Percentiles rank a stretch among this genome's conserved stretches.
Evolutionary conservation across 179 eudicot species (phyloP).

Genomic region (Camellia oleifera): DNA sequence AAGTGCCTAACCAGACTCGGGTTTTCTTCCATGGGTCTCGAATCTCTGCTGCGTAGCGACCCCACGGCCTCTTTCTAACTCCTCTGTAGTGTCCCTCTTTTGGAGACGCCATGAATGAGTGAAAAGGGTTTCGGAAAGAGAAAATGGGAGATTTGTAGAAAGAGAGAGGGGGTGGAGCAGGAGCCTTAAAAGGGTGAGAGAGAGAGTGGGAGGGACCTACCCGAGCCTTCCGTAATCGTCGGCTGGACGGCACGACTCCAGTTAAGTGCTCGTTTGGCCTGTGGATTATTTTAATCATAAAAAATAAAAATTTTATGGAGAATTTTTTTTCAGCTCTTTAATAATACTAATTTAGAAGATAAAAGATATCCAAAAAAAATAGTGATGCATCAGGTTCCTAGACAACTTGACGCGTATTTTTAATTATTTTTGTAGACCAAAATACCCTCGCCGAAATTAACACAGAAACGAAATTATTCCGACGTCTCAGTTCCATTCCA

Average conservation of each 20-base stretch:
- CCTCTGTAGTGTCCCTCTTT: constrained; percentile 59
- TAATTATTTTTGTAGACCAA: too few relatives aligned
- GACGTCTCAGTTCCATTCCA: too few relatives aligned
- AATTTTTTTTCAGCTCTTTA: too few relatives aligned
- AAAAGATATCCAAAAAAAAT: too few relatives aligned
- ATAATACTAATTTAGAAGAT: too few relatives aligned
- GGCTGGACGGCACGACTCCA: constrained; percentile 29
- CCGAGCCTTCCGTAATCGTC: constrained; percentile 23
- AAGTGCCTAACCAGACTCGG: constrained; percentile 58
- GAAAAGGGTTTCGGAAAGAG: background rate
- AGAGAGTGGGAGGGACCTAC: background rate
- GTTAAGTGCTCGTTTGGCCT: too few relatives aligned
- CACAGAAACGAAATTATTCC: too few relatives aligned
- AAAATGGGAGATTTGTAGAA: background rate
- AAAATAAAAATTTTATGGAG: too few relatives aligned
- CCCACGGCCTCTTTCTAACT: constrained; percentile 64
- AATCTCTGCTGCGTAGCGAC: constrained; percentile 60
- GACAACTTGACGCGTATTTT: too few relatives aligned
- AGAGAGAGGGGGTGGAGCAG: background rate
- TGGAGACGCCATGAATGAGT: constrained; percentile 27
- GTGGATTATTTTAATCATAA: too few relatives aligned
- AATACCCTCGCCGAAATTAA: too few relatives aligned
- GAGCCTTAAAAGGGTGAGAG: background rate
- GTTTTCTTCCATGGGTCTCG: constrained; percentile 65
- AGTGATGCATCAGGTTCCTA: too few relatives aligned